These are phyloP conservation scores for Tubosaeta brunneosetosa DNA, from an alignment of 768 basidiomycete genomes.

Conservation along the genomic window DNA sequence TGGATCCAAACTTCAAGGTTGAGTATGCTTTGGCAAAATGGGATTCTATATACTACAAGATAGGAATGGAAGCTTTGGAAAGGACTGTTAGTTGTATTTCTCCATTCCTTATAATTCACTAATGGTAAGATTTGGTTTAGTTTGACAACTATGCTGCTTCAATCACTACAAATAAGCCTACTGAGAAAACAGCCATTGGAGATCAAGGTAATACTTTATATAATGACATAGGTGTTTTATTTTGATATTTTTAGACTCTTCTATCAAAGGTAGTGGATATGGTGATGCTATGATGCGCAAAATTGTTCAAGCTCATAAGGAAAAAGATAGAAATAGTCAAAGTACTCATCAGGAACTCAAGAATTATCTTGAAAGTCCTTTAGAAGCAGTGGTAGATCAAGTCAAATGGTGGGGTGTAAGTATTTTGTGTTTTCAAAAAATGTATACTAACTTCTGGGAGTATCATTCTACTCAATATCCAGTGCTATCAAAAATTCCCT, in stretches of 20 bases:
- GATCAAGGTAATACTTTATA: not conserved
- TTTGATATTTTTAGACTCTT: not conserved
- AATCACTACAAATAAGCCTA: not conserved
- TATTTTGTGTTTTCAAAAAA: not conserved
- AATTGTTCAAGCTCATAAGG: not conserved
- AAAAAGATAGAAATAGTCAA: not conserved
- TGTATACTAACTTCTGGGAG: not conserved
- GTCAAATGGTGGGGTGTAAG: not conserved
- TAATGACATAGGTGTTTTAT: not conserved
- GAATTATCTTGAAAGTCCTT: not conserved
- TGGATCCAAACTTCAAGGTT: not conserved
- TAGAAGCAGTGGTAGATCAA: not conserved
- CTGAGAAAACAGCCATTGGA: not conserved
- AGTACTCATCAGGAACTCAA: not conserved
- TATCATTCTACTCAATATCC: not conserved
- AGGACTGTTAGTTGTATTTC: not conserved
- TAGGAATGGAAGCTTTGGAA: not conserved
- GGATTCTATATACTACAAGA: not conserved
- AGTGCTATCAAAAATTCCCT: not conserved
- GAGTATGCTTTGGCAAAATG: not conserved
- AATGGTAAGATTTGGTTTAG: not conserved
- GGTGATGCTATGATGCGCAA: not conserved
- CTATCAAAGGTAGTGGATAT: not conserved
- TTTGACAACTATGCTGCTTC: not conserved
- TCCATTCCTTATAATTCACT: not conserved